Conservation (phyloP, 2,329 filamentous ascomycete genomes). For the Bipolaris victoriae region DNA sequence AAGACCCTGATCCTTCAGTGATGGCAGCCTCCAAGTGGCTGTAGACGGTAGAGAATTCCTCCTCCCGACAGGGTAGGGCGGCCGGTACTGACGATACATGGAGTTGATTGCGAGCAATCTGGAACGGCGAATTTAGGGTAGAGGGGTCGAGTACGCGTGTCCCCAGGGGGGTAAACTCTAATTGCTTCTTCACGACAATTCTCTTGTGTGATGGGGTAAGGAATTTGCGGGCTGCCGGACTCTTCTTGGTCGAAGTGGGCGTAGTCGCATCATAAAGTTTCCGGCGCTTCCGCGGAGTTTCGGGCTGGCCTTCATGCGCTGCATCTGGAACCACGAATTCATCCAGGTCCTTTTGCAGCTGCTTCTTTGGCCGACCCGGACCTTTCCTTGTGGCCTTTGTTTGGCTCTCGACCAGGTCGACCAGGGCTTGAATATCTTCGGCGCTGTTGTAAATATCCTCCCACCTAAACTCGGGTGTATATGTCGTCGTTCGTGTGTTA, state of each 20-base stretch:
- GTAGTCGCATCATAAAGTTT: constrained; percentile 55
- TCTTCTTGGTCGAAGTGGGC: constrained; percentile 54
- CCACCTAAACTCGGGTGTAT: constrained; percentile 92
- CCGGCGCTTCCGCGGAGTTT: constrained; percentile 56
- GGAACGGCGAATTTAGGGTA: constrained; percentile 83
- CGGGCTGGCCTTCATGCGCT: constrained; percentile 50
- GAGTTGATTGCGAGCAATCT: constrained; percentile 83
- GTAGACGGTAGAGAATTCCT: constrained; percentile 90
- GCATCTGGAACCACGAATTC: constrained; percentile 54
- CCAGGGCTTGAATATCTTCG: constrained; percentile 69
- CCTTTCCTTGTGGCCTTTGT: constrained; percentile 74
- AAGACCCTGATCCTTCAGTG: constrained; percentile 88
- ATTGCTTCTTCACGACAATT: constrained; percentile 79
- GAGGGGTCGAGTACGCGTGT: constrained; percentile 82
- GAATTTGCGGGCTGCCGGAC: constrained; percentile 59
- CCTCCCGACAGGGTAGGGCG: constrained; percentile 87
- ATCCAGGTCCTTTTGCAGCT: constrained; percentile 46
- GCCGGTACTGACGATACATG: constrained; percentile 93
- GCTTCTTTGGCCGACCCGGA: constrained; percentile 39
- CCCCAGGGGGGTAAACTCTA: constrained; percentile 95
- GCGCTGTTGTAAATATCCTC: constrained; percentile 78
- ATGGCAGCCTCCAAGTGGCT: constrained; percentile 94
- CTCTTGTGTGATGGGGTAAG: constrained; percentile 70
- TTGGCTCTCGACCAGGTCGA: constrained; percentile 70
- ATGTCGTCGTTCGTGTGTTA: constrained; percentile 85